Conservation (phyloP, 257 asterid genomes). For the Penstemon newberryi region DNA sequence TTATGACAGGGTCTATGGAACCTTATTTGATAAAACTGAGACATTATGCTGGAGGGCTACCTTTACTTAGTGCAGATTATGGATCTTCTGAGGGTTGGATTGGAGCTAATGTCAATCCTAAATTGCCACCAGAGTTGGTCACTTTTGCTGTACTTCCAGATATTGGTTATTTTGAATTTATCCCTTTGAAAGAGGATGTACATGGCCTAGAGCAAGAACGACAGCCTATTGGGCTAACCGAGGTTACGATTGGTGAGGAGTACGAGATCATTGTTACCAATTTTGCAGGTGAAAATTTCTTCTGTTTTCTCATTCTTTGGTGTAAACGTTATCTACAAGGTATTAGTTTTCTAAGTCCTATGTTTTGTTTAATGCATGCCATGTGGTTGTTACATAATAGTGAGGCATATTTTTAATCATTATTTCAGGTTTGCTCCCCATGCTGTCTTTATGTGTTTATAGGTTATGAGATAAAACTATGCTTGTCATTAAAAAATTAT, state of each 20-base stretch:
- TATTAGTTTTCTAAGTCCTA: not conserved
- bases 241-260: conserved; percentile 72
- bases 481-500: conserved; percentile 17
- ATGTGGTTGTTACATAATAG: conserved; percentile 31
- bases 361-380: conserved; percentile 21
- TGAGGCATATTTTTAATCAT: conserved; percentile 19
- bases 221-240: conserved; percentile 62
- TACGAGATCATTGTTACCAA: conserved; percentile 78
- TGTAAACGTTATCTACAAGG: too few species aligned
- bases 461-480: not conserved
- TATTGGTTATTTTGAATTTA: conserved; percentile 81
- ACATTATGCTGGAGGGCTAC: conserved; percentile 81
- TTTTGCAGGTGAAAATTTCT: conserved; percentile 60
- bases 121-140: conserved; percentile 66
- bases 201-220: conserved; percentile 25
- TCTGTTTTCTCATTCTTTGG: not conserved
- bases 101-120: conserved; percentile 78
- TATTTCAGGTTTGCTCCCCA: conserved; percentile 22
- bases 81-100: conserved; percentile 98
- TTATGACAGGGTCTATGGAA: conserved; percentile 98
- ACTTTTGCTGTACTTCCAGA: conserved; percentile 82
- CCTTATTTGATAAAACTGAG: conserved; percentile 79
- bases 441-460: not conserved
- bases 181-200: conserved; percentile 49
- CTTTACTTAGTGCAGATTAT: conserved; percentile 81